Conservation (phyloP, 2,329 filamentous ascomycete species). For the Stagonosporopsis rhizophila region DNA sequence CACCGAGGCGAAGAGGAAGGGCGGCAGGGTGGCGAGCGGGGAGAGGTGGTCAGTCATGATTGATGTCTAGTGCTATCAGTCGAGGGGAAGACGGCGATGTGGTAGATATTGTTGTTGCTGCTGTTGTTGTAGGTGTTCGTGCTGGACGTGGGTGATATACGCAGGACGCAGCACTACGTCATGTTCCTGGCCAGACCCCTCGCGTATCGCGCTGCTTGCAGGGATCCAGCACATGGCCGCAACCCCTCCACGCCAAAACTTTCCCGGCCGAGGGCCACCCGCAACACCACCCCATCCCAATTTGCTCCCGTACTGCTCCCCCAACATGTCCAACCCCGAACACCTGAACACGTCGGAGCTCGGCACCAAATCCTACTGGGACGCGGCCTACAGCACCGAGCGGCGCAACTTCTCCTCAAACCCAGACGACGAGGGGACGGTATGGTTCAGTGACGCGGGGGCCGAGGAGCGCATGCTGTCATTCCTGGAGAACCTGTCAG, state of each 20-base stretch:
- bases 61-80: background rate
- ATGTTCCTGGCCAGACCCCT: background rate
- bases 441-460: constrained; percentile 95
- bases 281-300: background rate
- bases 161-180: background rate
- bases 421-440: constrained; percentile 80
- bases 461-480: constrained; percentile 81
- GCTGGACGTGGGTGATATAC: no score
- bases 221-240: background rate
- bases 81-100: background rate
- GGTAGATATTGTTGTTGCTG: background rate
- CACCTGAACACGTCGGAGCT: constrained; percentile 77
- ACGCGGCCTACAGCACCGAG: constrained; percentile 74
- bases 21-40: constrained; percentile 19
- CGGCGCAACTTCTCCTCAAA: constrained; percentile 74
- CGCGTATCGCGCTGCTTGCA: background rate
- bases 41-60: constrained; percentile 3
- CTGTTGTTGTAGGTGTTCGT: background rate
- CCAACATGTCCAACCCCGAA: constrained; percentile 30
- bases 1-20: constrained; percentile 27
- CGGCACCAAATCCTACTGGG: constrained; percentile 75
- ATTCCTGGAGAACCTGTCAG: constrained; percentile 64
- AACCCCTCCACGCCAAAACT: constrained; percentile 7
- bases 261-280: background rate
- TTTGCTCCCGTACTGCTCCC: background rate